These are phyloP conservation scores for Eucalyptus sp. DNA, from an alignment of 345 rosid genomes.

Conservation along the genomic window DNA sequence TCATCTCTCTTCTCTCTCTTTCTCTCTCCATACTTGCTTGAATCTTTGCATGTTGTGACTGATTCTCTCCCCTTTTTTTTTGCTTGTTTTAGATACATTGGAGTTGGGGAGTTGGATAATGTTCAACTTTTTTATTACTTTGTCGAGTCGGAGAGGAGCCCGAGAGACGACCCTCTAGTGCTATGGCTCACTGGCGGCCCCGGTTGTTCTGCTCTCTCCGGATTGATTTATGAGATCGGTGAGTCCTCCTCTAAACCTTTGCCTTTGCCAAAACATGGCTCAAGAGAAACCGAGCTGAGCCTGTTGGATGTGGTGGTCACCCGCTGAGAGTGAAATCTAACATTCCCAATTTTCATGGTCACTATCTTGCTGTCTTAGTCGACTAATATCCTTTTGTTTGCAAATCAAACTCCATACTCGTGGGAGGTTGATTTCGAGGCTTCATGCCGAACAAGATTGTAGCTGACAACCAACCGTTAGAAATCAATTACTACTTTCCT, in stretches of 20 bases:
- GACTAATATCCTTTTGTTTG: neutral
- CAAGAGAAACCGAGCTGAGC: neutral
- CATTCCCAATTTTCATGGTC: neutral
- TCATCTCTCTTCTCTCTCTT: neutral
- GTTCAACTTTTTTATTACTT: conserved; percentile 12
- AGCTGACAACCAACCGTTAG: neutral
- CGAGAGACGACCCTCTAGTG: conserved; percentile 7
- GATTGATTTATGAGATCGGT: conserved; percentile 8
- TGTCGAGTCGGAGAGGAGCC: conserved; percentile 6
- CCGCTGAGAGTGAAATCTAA: neutral
- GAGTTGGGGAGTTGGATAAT: conserved; percentile 3
- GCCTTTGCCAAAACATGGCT: neutral
- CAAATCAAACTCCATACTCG: neutral
- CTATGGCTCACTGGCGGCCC: conserved; percentile 22
- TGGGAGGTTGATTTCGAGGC: neutral
- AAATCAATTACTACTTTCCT: neutral
- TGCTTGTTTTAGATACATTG: neutral
- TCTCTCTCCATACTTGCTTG: neutral
- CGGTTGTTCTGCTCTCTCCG: conserved; percentile 18
- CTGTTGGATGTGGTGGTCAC: too few species aligned
- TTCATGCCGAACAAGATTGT: neutral
- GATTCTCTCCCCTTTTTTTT: too few species aligned
- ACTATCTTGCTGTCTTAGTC: neutral
- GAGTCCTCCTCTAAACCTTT: neutral
- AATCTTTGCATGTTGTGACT: neutral